Base-by-base conservation (phyloP, 352 stramenopile genomes). In the Phytophthora pluvialis region DNA sequence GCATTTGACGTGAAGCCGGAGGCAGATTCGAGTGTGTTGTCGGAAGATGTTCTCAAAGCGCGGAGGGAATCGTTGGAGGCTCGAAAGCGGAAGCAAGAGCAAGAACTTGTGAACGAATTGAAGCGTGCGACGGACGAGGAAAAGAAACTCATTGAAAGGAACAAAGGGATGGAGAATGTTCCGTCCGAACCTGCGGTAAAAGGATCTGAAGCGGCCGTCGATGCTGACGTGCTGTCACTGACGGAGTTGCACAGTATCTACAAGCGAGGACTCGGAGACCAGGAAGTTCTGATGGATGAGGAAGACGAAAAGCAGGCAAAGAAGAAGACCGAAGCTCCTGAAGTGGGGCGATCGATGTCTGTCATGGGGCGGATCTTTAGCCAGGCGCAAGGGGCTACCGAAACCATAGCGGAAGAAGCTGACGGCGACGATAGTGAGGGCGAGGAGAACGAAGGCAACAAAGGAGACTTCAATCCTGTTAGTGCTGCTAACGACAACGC, bases 231-330 rank as follows among this genome's bases (percentile, higher is more conserved):
- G 13, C 44, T 92, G 7, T 89, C 83, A 3, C 28, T 92, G 28
- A 82, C 74, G 48, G 81, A 94, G 53, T 60, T 94, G 13, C 82
- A 94, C 48, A 81, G 68, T 32, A 94, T 93, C 42, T 94, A 94
- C 70, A 94, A 92, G 36, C 80, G 82, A 31, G 86, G 86, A 2
- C 70, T 94, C 13, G 86, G 86, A 4, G 86, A 94, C 36, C 86
- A 95, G 53, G 71, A 78, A 60, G 77, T 89, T 18, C 57, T 78
- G 11, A 61, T 91, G 43, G 40, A 90, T 36, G 78, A 83, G 8
- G 36, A 57, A 26, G 67, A 79, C 18, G 55, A 59, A 12, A 66
- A 77, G 15, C 48, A 52, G 15, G 7, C 40, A n/a, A 54, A 16
- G 9, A 52, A 50, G 10, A 59, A 52, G 13, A 26, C 18, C 28